These are phyloP conservation scores for Solanum boliviense DNA, from an alignment of 257 asterid genomes.

Conservation along the genomic window DNA sequence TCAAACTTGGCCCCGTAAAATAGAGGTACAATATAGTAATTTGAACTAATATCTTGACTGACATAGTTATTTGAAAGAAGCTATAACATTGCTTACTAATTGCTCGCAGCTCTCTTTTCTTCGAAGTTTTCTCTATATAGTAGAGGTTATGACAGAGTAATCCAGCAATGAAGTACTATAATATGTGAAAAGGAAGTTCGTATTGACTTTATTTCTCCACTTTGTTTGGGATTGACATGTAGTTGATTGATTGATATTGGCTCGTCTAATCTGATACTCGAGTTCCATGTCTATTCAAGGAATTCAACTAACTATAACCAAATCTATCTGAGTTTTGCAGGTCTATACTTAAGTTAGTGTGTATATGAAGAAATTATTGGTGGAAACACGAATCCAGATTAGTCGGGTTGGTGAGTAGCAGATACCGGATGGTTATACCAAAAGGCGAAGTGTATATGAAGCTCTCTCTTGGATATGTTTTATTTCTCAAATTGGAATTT, in stretches of 20 bases:
- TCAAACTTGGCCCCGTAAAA: neutral
- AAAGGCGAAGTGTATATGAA: neutral
- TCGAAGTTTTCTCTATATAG: neutral
- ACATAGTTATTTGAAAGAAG: neutral
- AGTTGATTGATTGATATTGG: neutral
- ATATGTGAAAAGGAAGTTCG: neutral
- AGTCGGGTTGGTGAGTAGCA: neutral
- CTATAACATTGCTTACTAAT: neutral
- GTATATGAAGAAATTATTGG: neutral
- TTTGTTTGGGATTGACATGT: neutral
- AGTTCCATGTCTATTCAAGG: neutral
- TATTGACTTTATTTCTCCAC: neutral
- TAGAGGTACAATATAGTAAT: neutral
- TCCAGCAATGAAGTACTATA: neutral
- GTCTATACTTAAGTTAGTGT: neutral
- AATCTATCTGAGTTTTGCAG: neutral
- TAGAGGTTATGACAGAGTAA: neutral
- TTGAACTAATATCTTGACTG: neutral
- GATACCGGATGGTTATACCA: neutral
- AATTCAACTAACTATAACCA: neutral
- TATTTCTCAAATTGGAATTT: neutral
- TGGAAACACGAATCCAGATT: neutral
- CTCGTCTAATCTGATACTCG: neutral
- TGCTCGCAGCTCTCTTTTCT: neutral
- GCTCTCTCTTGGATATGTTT: neutral